Evolutionary conservation across 805 yeast genomes (phyloP).

Genomic region (Candida saitoana): DNA sequence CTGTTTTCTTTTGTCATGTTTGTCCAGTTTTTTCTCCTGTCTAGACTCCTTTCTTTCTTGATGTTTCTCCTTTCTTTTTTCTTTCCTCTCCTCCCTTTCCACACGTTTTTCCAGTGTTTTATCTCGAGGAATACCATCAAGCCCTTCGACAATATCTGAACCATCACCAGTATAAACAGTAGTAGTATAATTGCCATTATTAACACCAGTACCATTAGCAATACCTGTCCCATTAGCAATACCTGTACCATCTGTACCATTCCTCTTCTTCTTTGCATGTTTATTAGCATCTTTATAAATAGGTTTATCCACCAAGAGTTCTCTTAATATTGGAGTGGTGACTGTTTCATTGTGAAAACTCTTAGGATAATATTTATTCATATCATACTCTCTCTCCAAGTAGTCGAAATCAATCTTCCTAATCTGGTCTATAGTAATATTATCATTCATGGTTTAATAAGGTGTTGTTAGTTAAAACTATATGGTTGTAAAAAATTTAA

Average conservation of each 20-base stretch:
- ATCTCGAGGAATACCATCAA: background rate
- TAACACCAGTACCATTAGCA: background rate
- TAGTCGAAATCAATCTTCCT: conserved; percentile 28
- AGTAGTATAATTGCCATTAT: background rate
- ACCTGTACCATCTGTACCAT: conserved; percentile 1
- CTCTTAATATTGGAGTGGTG: conserved; percentile 34
- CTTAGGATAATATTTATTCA: conserved; percentile 37
- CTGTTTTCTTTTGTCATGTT: conserved; percentile 7
- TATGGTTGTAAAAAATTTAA: background rate
- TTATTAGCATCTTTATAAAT: conserved; percentile 37
- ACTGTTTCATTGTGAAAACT: conserved; percentile 34
- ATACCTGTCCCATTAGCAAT: background rate
- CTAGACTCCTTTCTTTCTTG: conserved; percentile 5
- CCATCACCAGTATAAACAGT: no score
- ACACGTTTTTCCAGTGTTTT: background rate
- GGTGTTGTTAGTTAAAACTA: no score
- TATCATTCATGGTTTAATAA: background rate
- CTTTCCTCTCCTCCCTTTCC: conserved; percentile 3
- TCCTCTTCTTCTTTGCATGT: conserved; percentile 15
- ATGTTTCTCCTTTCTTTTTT: conserved; percentile 4
- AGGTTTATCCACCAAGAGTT: conserved; percentile 33
- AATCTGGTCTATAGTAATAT: conserved; percentile 2
- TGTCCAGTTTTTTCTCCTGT: background rate
- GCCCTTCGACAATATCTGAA: background rate
- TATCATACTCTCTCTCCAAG: conserved; percentile 29